These are phyloP conservation scores for Mycocentrospora acerina DNA, from an alignment of 2,329 filamentous ascomycete species.

Conservation along the genomic window DNA sequence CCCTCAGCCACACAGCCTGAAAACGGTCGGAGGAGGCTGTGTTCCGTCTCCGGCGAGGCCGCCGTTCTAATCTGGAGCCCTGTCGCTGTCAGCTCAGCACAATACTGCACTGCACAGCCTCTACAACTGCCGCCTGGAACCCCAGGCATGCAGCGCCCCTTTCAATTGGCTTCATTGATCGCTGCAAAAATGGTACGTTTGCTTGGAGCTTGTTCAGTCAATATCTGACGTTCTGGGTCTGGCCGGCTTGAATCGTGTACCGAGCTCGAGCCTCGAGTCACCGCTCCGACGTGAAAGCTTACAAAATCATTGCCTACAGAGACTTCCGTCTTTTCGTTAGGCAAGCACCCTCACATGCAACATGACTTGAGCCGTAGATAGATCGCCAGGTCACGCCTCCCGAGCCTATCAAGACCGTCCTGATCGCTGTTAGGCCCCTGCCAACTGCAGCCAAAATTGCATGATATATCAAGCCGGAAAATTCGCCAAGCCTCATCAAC, in stretches of 20 bases:
- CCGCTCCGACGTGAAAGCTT: slow-evolving; percentile 10
- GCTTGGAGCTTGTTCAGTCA: slow-evolving; percentile 7
- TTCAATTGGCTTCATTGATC: slow-evolving; percentile 6
- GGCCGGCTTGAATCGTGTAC: slow-evolving; percentile 17
- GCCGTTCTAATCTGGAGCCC: too few relatives aligned
- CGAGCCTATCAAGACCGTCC: not conserved
- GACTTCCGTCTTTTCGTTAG: slow-evolving; percentile 6
- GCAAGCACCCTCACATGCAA: not conserved
- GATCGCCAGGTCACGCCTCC: not conserved
- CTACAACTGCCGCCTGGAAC: slow-evolving; percentile 3
- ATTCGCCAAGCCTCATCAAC: slow-evolving; percentile 9
- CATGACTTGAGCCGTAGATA: not conserved
- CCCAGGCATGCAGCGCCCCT: slow-evolving; percentile 7
- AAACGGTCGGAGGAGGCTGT: slow-evolving; percentile 14
- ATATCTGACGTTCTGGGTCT: slow-evolving; percentile 5
- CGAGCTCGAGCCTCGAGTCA: slow-evolving; percentile 18
- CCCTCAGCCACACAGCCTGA: slow-evolving; percentile 26
- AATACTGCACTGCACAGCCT: slow-evolving; percentile 1
- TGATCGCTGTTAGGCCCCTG: not conserved
- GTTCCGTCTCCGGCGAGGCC: slow-evolving; percentile 4
- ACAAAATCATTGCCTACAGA: slow-evolving; percentile 7
- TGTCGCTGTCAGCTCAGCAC: slow-evolving; percentile 4
- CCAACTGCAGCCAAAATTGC: slow-evolving; percentile 13
- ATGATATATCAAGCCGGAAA: slow-evolving; percentile 8
- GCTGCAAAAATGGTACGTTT: slow-evolving; percentile 13